Evolutionary conservation across 2,329 filamentous ascomycete genomes (phyloP), one percentile per base, ranked within the genome.

Genomic region (Phialemonium atrogriseum): DNA sequence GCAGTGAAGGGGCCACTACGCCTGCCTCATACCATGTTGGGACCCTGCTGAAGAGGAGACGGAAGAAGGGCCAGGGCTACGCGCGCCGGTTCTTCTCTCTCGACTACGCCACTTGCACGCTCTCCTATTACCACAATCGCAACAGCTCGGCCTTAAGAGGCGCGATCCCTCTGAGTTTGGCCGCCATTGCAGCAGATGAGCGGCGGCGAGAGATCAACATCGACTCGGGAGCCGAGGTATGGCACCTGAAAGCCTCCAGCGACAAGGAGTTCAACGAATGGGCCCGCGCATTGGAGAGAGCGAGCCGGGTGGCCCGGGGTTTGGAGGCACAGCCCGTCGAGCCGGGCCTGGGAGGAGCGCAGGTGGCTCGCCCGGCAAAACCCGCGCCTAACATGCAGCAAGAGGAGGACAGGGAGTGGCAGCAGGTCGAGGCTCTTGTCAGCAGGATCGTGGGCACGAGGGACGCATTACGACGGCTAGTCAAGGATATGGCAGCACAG

Each of bases 101-200:
- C 33, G 91, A 98, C 55, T 96, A 88, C 52, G 87, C 83, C 4
- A 88, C 89, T 1, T 94, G 84, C 39, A 96, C 91, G 0, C 65
- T 98, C 19, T 96, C 91, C 1, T 98, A 98, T 62, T 98, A 95
- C 54, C 84, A 93, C 52, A 91, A 89, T 54, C 81, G 86, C 27
- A 89, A 93, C 51, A 94, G 89, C 5, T 93, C 89, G 5, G 87
- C 89, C 1, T 66, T 98, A 25, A 77, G 91, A 37, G 91, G 91
- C 12, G 87, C 91, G 7, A 91, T 98, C 31, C 91, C 91, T 1
- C 68, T 98, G 7, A 91, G 86, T 16, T 63, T 98, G 31, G 91
- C 91, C 11, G 91, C 86, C 5, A 83, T 98, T 37, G 84, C 88
- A 4, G 86, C 86, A 7, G 88, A 94, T 51, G 85, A 91, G 54